Evolutionary conservation across 805 yeast species (phyloP).

Genomic region (Blastobotrys peoriensis): DNA sequence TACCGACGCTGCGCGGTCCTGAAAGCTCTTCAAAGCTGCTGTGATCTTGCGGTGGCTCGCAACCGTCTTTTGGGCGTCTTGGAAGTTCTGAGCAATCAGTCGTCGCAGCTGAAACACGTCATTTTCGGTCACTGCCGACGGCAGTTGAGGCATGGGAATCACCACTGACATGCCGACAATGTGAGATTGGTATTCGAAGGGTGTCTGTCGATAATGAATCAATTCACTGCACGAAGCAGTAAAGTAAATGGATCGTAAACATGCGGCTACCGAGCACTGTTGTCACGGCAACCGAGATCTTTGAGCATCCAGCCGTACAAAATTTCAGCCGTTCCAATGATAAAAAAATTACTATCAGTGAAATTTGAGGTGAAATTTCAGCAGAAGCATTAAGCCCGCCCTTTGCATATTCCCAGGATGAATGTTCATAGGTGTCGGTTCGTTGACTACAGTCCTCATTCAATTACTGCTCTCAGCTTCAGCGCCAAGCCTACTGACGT

Average conservation of each 20-base stretch:
- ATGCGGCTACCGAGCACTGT: not conserved
- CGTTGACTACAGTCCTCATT: conserved; percentile 80
- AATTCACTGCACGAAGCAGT: no score
- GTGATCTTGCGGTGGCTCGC: conserved; percentile 75
- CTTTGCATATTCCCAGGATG: conserved; percentile 38
- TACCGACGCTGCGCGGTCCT: conserved; percentile 46
- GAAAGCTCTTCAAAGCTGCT: conserved; percentile 50
- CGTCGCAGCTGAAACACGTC: conserved; percentile 14
- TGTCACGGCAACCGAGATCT: not conserved
- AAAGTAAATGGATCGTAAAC: no score
- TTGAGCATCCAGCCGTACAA: not conserved
- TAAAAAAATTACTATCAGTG: conserved; percentile 5
- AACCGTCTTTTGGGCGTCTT: conserved; percentile 67
- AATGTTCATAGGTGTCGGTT: conserved; percentile 87
- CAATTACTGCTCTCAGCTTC: conserved; percentile 76
- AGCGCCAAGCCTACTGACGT: conserved; percentile 41
- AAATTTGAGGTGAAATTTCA: no score
- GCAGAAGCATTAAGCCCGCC: no score
- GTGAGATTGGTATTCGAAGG: not conserved
- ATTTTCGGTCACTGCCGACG: conserved; percentile 13
- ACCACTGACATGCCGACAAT: not conserved
- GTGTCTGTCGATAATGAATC: no score
- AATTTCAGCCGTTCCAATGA: not conserved
- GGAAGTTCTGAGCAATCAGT: conserved; percentile 54
- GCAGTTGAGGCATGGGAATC: conserved; percentile 5